Percentiles rank a stretch among this genome's conserved stretches.
phyloP scores from a whole-genome alignment of 208 protist genomes.

The Leishmania lainsoni region DNA sequence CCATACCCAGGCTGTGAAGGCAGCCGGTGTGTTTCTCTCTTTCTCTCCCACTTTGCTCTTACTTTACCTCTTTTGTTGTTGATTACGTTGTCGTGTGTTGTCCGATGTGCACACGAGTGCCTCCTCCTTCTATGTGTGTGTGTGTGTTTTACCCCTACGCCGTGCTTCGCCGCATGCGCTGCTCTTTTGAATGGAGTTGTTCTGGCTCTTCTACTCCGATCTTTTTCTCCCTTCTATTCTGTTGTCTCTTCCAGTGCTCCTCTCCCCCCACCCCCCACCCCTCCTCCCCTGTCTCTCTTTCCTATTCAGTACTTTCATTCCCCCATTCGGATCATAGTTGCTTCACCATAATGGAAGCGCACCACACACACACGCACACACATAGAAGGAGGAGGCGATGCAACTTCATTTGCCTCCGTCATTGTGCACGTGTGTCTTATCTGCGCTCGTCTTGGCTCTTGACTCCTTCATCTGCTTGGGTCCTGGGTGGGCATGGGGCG shows the following conservation, averaged over 20 bases:
- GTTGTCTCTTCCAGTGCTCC: too few relatives aligned
- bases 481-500: too few relatives aligned
- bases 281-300: background rate
- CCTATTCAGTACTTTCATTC: background rate
- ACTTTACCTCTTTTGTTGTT: background rate
- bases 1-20: background rate
- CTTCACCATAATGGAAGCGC: background rate
- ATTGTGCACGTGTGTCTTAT: background rate
- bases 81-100: background rate
- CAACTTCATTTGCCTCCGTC: constrained; percentile 13
- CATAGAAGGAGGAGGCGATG: background rate
- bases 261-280: background rate
- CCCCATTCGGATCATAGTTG: too few relatives aligned
- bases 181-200: background rate
- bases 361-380: background rate
- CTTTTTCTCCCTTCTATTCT: too few relatives aligned
- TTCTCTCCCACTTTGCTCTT: background rate
- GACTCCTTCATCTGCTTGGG: background rate
- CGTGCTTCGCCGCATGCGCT: background rate
- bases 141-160: background rate
- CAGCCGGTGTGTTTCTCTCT: background rate
- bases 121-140: background rate
- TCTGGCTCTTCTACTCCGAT: background rate
- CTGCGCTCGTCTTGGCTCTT: background rate
- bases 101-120: background rate